Percentiles rank a stretch among this genome's conserved stretches.
These are phyloP conservation scores for Penicillium occitanis DNA, from an alignment of 2,329 filamentous ascomycete species.

Conservation along the genomic window DNA sequence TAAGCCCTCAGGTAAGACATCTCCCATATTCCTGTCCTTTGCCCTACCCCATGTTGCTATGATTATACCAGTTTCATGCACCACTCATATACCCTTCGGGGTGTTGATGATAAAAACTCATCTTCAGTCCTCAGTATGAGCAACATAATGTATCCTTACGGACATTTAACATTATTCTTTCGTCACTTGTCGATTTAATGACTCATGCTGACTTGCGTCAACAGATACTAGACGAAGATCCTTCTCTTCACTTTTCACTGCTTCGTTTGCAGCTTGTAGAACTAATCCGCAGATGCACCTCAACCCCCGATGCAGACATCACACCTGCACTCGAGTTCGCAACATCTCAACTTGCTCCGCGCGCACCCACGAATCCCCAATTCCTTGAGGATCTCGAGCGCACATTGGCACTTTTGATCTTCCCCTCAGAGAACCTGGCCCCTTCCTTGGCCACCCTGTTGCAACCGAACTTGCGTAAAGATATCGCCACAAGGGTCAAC, in stretches of 20 bases:
- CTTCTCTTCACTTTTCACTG: constrained; percentile 82
- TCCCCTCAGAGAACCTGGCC: constrained; percentile 75
- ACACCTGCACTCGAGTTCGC: constrained; percentile 81
- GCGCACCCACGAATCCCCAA: constrained; percentile 74
- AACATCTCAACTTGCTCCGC: constrained; percentile 79
- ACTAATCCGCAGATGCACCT: constrained; percentile 76
- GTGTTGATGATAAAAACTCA: constrained; percentile 80
- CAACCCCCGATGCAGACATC: constrained; percentile 68
- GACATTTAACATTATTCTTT: neutral
- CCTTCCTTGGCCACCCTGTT: constrained; percentile 74
- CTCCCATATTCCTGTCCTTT: constrained; percentile 13
- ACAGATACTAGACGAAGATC: constrained; percentile 83
- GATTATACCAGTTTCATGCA: constrained; percentile 99
- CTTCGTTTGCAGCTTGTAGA: constrained; percentile 91
- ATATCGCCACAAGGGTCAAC: constrained; percentile 87
- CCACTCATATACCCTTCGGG: constrained; percentile 93
- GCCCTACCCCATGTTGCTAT: constrained; percentile 55
- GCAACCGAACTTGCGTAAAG: constrained; percentile 73
- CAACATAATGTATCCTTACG: constrained; percentile 35
- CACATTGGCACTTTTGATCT: constrained; percentile 90
- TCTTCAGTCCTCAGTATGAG: constrained; percentile 89
- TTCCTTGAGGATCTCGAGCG: constrained; percentile 86
- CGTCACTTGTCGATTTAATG: neutral
- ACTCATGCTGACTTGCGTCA: neutral
- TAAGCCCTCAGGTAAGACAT: constrained; percentile 79